Base-by-base conservation (phyloP, 2,329 filamentous ascomycete species). In the Fusarium sp. region DNA sequence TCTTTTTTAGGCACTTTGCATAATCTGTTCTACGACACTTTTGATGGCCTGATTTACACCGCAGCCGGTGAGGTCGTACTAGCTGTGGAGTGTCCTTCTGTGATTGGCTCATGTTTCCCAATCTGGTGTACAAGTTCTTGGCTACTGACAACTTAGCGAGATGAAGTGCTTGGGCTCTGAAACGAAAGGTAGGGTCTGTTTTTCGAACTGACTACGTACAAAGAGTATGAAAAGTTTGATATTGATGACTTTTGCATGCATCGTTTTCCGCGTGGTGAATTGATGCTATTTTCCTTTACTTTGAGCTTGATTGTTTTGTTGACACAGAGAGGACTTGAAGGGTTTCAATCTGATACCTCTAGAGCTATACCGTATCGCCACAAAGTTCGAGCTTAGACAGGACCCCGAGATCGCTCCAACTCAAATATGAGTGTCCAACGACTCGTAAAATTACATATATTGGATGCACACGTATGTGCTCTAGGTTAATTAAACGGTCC, bases 1-100 rank as follows among this genome's bases (percentile, higher is more conserved):
- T 58, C 61, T 62, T 64, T 64, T 67, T 60, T 38, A 11, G 48
- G 57, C 66, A 44, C 54, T 55, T 41, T 50, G 59, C 44, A 38
- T 64, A 48, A 47, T 44, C 61, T 62, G 8, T 25, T 34, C 19
- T 19, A 19, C 19, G 26, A 28, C 5, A 11, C 5, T 12, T 25
- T 26, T 25, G n/a, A 3, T 35, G 13, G 12, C 22, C 12, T 15
- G 19, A 40, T 41, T 31, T 51, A 25, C 45, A 42, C 7, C 32
- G 26, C 39, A 34, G 22, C 44, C 53, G 43, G 38, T 28, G 47
- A 55, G 11, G 53, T 64, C 41, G 36, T 52, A 35, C 26, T 29
- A 8, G 25, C n/a, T 28, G 45, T 59, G 48, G 34, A 13, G 11
- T 13, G 15, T n/a, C 0, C 9, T n/a, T 12, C 19, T 26, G 25